Evolutionary conservation across 805 yeast genomes (phyloP).

Genomic region (Candida qinlingensis): DNA sequence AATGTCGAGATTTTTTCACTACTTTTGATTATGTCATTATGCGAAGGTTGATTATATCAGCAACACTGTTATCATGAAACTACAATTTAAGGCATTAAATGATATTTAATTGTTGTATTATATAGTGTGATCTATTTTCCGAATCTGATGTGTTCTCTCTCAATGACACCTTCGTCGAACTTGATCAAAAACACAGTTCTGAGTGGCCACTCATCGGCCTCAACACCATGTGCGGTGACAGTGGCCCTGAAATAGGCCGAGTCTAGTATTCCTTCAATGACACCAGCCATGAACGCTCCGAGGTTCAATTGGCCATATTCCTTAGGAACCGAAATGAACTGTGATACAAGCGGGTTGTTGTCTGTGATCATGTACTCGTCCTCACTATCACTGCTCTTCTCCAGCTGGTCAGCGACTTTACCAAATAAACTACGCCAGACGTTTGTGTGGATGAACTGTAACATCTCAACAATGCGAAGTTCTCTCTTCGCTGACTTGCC

Average conservation of each 20-base stretch:
- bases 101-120: too few relatives aligned
- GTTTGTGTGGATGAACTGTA: slow-evolving; percentile 66
- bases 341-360: slow-evolving; percentile 63
- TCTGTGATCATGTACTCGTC: slow-evolving; percentile 61
- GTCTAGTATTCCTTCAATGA: slow-evolving; percentile 78
- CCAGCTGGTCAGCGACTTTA: slow-evolving; percentile 66
- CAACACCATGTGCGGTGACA: slow-evolving; percentile 81
- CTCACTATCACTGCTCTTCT: slow-evolving; percentile 62
- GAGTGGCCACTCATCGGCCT: slow-evolving; percentile 49
- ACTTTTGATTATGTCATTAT: too few relatives aligned
- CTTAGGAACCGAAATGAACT: slow-evolving; percentile 70
- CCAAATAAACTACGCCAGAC: slow-evolving; percentile 77
- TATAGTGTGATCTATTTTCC: slow-evolving; percentile 13
- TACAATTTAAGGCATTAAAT: too few relatives aligned
- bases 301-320: slow-evolving; percentile 76
- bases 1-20: too few relatives aligned
- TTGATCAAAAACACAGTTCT: slow-evolving; percentile 74
- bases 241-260: slow-evolving; percentile 64
- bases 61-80: too few relatives aligned
- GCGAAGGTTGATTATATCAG: too few relatives aligned
- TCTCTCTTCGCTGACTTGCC: slow-evolving; percentile 66
- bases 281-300: slow-evolving; percentile 80
- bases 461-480: slow-evolving; percentile 55
- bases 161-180: slow-evolving; percentile 53
- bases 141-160: slow-evolving; percentile 47